phyloP scores from a whole-genome alignment of 2,329 filamentous ascomycete genomes.

The Aspergillus ochraceus region DNA sequence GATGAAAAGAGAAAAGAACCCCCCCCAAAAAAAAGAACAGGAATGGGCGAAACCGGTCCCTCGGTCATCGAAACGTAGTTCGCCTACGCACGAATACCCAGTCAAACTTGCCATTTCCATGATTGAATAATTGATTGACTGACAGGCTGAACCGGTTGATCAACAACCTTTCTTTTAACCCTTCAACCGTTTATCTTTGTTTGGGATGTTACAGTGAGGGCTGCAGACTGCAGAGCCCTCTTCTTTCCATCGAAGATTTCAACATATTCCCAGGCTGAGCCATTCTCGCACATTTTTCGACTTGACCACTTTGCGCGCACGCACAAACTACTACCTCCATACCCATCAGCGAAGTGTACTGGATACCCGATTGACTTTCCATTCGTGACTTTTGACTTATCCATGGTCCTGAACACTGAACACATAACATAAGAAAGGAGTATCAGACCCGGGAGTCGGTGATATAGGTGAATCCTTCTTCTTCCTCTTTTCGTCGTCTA shows the following conservation, averaged over 20 bases:
- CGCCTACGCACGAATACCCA: slow-evolving; percentile 21
- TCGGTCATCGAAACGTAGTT: slow-evolving; percentile 19
- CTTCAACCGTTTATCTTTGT: background rate
- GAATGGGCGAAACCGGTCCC: slow-evolving; percentile 3
- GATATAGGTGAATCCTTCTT: background rate
- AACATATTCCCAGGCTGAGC: background rate
- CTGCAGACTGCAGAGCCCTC: background rate
- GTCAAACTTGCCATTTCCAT: background rate
- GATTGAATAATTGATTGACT: background rate
- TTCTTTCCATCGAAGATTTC: slow-evolving; percentile 1
- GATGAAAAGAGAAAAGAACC: background rate
- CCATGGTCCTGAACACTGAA: background rate
- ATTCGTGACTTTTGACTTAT: background rate
- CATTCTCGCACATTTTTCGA: background rate
- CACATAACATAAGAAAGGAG: background rate
- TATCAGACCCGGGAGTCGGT: background rate
- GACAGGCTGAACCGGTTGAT: background rate
- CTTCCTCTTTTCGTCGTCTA: background rate
- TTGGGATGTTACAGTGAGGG: background rate
- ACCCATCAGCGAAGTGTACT: slow-evolving; percentile 20
- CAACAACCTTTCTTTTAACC: background rate
- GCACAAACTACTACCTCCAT: background rate
- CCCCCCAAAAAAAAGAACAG: background rate
- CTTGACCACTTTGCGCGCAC: slow-evolving; percentile 12
- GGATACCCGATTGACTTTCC: slow-evolving; percentile 37